Evolutionary conservation across 1,284 basidiomycete genomes (phyloP), one percentile per base, ranked within the genome.

Genomic region (Moniliella sp.): DNA sequence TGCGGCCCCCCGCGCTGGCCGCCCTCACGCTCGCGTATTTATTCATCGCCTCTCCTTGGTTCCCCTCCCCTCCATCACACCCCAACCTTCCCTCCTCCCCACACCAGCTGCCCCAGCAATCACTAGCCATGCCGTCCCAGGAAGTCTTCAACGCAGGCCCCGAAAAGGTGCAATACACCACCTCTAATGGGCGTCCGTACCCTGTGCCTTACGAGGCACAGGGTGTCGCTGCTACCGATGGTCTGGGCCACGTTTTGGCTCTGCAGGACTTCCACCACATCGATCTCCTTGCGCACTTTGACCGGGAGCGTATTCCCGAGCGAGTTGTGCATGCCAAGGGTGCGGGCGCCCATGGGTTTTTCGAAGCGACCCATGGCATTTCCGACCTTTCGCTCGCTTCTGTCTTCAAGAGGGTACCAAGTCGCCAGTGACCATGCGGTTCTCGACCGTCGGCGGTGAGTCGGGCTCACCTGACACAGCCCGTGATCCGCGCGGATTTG

Each of bases 231-330:
- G 33, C 31, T 31, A 33, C 31, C 32, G 44, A 43, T 17, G 19
- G 21, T 11, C 27, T 36, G 10, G 43, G 44, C 18, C 23, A 29
- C 15, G 13, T 28, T 14, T 35, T 46, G 4, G 34, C 48, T 18
- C 37, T 50, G 13, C 44, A 50, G 36, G 48, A 50, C 34, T 45
- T 45, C 33, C 39, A 41, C 31, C 36, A 45, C 13, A 43, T 46
- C 32, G 79, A 86, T 64, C 67, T 79, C 35, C 70, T 88, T 45
- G 75, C 78, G 25, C 81, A 86, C 69, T 86, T 88, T 55, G 78
- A 80, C 64, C 45, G 48, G 3, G 53, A 57, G 36, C 45, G 53
- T n/a, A 54, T 57, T 28, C 53, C 53, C 17, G 53, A 57, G 33
- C 46, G 53, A 4, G 48, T 57, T 14, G 48, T 53, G 19, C 48